phyloP scores from a whole-genome alignment of 2,329 filamentous ascomycete species.

The Claviceps fusiformis region DNA sequence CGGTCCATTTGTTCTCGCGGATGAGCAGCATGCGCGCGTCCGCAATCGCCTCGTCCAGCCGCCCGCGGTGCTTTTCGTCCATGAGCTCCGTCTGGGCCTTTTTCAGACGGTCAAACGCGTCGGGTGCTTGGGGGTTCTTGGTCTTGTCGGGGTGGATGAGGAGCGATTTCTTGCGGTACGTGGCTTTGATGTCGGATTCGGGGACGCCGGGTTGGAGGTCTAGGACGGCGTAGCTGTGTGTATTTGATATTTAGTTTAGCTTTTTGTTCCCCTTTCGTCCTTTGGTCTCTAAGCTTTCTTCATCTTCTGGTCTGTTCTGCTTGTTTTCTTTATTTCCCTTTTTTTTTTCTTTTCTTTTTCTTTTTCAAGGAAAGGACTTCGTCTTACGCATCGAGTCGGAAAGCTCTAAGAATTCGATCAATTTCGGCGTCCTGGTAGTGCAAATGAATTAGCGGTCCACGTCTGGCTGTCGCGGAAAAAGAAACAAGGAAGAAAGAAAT shows the following conservation, averaged over 20 bases:
- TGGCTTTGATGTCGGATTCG: slow-evolving; percentile 88
- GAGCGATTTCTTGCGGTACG: slow-evolving; percentile 95
- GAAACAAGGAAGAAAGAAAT: no score
- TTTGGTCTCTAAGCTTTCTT: no score
- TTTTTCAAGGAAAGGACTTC: background rate
- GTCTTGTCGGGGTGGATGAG: slow-evolving; percentile 99
- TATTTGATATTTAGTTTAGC: background rate
- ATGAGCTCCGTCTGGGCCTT: slow-evolving; percentile 85
- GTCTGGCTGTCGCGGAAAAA: background rate
- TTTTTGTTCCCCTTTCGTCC: no score
- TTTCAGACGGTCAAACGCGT: slow-evolving; percentile 92
- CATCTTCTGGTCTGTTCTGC: no score
- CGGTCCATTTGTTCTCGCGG: slow-evolving; percentile 84
- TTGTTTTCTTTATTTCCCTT: background rate
- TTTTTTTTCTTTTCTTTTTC: background rate
- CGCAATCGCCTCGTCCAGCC: slow-evolving; percentile 86
- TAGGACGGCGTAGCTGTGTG: slow-evolving; percentile 75
- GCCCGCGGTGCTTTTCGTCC: slow-evolving; percentile 81
- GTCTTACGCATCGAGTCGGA: slow-evolving; percentile 51
- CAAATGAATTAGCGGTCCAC: background rate
- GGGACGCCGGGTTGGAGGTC: slow-evolving; percentile 91
- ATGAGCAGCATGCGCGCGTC: slow-evolving; percentile 93
- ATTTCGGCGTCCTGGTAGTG: slow-evolving; percentile 72
- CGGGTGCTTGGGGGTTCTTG: slow-evolving; percentile 74
- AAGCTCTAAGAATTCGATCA: slow-evolving; percentile 82